A percentile compares a stretch with the other conserved stretches of the same genome.
These are phyloP conservation scores for Pseudopyrenochaeta lycopersici DNA, from an alignment of 2,329 filamentous ascomycete species.

Conservation along the genomic window DNA sequence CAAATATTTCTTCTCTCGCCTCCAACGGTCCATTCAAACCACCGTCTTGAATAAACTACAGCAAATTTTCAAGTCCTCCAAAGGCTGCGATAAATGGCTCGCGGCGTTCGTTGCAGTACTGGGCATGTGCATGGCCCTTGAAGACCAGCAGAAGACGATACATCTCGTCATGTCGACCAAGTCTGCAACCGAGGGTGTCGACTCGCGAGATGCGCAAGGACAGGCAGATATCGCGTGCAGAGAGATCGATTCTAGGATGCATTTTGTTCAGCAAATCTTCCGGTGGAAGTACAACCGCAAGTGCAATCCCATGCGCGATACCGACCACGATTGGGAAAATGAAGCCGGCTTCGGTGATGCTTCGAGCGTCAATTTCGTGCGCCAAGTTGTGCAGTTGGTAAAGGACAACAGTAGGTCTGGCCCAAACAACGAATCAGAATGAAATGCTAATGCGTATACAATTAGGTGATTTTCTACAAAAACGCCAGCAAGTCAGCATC, in stretches of 20 bases:
- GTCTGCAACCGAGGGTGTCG: slow-evolving; percentile 38
- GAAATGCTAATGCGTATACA: slow-evolving; percentile 16
- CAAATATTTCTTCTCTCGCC: slow-evolving; percentile 58
- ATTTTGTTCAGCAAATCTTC: slow-evolving; percentile 57
- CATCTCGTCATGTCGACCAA: slow-evolving; percentile 55
- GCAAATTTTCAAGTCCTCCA: slow-evolving; percentile 55
- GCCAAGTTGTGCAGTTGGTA: slow-evolving; percentile 49
- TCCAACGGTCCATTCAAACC: slow-evolving; percentile 54
- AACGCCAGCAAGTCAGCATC: slow-evolving; percentile 50
- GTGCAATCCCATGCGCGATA: slow-evolving; percentile 49
- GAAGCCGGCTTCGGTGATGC: slow-evolving; percentile 47
- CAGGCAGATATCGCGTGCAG: slow-evolving; percentile 52
- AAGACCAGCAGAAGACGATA: slow-evolving; percentile 58
- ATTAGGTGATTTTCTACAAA: slow-evolving; percentile 52
- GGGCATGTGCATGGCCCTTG: slow-evolving; percentile 58
- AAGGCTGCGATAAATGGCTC: slow-evolving; percentile 57
- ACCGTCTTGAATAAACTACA: slow-evolving; percentile 58
- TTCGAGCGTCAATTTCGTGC: slow-evolving; percentile 47
- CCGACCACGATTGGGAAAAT: slow-evolving; percentile 51
- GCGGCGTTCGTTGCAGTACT: slow-evolving; percentile 57
- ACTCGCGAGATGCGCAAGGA: slow-evolving; percentile 36
- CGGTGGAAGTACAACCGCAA: slow-evolving; percentile 58
- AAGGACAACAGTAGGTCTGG: slow-evolving; percentile 53
- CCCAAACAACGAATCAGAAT: background rate
- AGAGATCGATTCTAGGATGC: slow-evolving; percentile 56